These are phyloP conservation scores for Rhypophila decipiens DNA, from an alignment of 495 filamentous ascomycete species.

Conservation along the genomic window DNA sequence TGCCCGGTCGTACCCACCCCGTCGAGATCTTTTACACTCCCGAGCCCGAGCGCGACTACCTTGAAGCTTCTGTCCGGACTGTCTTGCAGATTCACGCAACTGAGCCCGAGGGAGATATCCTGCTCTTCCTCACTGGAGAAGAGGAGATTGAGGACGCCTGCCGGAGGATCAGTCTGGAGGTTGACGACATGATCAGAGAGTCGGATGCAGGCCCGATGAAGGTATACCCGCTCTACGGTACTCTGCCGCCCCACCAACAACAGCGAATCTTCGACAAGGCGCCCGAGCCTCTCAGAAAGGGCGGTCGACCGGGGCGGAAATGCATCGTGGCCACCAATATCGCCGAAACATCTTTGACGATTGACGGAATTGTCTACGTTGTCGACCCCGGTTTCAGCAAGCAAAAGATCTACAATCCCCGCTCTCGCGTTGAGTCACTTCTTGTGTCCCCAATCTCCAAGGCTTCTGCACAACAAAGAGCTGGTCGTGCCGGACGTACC, in stretches of 20 bases:
- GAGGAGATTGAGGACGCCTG: slow-evolving; percentile 98
- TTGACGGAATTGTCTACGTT: slow-evolving; percentile 98
- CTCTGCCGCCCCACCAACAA: slow-evolving; percentile 84
- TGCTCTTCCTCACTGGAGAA: slow-evolving; percentile 95
- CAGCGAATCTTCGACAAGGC: slow-evolving; percentile 92
- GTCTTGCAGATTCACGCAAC: slow-evolving; percentile 93
- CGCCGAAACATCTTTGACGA: slow-evolving; percentile 94
- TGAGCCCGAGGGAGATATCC: slow-evolving; percentile 88
- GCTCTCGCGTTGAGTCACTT: slow-evolving; percentile 91
- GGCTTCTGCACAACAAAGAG: slow-evolving; percentile 95
- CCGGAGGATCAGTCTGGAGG: slow-evolving; percentile 83
- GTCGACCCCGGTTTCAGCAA: slow-evolving; percentile 99
- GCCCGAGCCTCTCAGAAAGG: slow-evolving; percentile 61
- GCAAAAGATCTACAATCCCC: slow-evolving; percentile 98
- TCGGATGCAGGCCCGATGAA: slow-evolving; percentile 83
- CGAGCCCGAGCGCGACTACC: slow-evolving; percentile 92
- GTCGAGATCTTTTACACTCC: slow-evolving; percentile 99
- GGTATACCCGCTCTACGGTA: slow-evolving; percentile 92
- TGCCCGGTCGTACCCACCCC: slow-evolving; percentile 91
- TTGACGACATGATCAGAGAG: slow-evolving; percentile 83
- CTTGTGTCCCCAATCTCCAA: slow-evolving; percentile 95
- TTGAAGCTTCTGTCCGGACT: slow-evolving; percentile 89
- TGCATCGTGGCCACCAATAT: slow-evolving; percentile 96
- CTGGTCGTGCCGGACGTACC: slow-evolving; percentile 97
- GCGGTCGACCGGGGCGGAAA: slow-evolving; percentile 87